Base-by-base conservation (phyloP, 495 filamentous ascomycete genomes). In the Cudoniella acicularis region DNA sequence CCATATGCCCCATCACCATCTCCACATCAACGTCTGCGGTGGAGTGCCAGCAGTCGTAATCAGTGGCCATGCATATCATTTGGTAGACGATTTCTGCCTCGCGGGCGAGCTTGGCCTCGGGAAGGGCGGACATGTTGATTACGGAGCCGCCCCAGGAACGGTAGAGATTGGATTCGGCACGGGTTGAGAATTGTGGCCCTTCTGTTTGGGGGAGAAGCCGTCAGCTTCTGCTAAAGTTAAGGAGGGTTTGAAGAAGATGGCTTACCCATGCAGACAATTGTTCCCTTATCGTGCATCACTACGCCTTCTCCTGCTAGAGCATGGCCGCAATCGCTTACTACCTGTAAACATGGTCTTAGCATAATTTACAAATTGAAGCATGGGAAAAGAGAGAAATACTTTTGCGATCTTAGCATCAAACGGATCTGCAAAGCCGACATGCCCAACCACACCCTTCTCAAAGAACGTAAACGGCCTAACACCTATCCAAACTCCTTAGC, bases 41-140 rank as follows among this genome's bases (percentile, higher is more conserved):
- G 26, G 72, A 75, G 69, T 89, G 88, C 94, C 94, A 98, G 82
- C 92, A 96, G 73, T 99, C 95, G 67, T 99, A 99, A 75, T 99
- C 94, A 21, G 94, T 99, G 24, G 88, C 87, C 95, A 99, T 99
- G 79, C 93, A 97, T 64, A 99, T 93, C 83, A 97, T 93, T 76
- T 93, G 90, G 69, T 96, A 97, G 16, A 87, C 88, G 62, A 99
- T 87, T 77, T 99, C 95, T 3, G 95, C 95, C 77, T 99, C 94
- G 27, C 89, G 82, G 24, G 94, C 94, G 11, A 99, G 84, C 78
- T 98, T 98, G 27, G 93, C 87, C 77, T 99, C 94, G 22, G 94
- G 94, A n/a, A 98, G 80, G 21, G 87, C 85, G 52, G 88, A 92
- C 94, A 99, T 99, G 79, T 97, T 98, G 77, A 99, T 96, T 2